Conservation (phyloP, 257 asterid species). For the Handroanthus guayacan region DNA sequence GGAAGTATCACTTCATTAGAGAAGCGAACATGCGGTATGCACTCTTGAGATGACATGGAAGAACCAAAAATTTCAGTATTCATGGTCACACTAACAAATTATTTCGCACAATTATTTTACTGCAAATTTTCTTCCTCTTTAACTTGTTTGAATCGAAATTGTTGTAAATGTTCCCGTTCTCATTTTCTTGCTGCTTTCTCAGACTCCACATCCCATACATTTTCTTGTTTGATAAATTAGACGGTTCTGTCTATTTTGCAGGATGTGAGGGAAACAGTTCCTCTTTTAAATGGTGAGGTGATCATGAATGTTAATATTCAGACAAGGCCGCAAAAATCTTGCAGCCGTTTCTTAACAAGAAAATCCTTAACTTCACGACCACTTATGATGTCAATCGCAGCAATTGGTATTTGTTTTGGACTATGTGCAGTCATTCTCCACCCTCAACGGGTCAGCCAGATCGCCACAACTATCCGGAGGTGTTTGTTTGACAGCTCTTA, state of each 20-base stretch:
- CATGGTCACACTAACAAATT: not conserved
- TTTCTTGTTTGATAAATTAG: not conserved
- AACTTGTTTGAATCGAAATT: no score
- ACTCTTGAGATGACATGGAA: not conserved
- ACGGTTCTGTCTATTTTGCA: slow-evolving; percentile 30
- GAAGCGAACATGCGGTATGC: not conserved
- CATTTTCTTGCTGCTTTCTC: no score
- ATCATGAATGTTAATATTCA: slow-evolving; percentile 46
- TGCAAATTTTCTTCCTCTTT: no score
- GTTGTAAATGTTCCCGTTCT: no score
- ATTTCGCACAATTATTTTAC: no score
- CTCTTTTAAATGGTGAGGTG: slow-evolving; percentile 61
- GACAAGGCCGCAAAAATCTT: slow-evolving; percentile 46
- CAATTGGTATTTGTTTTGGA: slow-evolving; percentile 70
- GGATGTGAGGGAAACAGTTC: slow-evolving; percentile 46
- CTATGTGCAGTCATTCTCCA: slow-evolving; percentile 68
- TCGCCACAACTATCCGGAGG: slow-evolving; percentile 70
- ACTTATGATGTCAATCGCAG: slow-evolving; percentile 47
- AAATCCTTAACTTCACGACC: slow-evolving; percentile 49
- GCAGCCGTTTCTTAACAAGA: slow-evolving; percentile 39
- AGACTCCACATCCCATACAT: not conserved
- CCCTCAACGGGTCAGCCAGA: slow-evolving; percentile 58
- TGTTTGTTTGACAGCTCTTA: slow-evolving; percentile 61
- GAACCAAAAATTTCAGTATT: no score
- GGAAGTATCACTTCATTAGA: not conserved